A percentile compares a stretch with the other conserved stretches of the same genome.
Evolutionary conservation across 768 basidiomycete species (phyloP).

Genomic region (Rhodosporidiobolus sp.): DNA sequence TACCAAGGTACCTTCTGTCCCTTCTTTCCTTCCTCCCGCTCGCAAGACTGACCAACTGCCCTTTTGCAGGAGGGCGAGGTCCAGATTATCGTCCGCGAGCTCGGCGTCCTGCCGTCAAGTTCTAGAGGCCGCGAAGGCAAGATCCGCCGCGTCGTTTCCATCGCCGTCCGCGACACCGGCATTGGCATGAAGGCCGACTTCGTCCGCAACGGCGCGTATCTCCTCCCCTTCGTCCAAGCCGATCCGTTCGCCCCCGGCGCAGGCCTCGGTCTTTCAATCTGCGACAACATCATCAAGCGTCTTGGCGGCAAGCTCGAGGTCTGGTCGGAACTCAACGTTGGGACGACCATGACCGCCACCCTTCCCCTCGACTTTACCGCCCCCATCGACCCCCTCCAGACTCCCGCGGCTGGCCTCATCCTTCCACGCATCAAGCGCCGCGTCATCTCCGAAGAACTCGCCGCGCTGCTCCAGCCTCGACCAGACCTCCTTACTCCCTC

Average conservation of each 20-base stretch:
- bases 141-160: conserved; percentile 1
- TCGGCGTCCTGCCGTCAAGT: not conserved
- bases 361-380: conserved; percentile 23
- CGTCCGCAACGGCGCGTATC: conserved; percentile 2
- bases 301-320: conserved; percentile 29
- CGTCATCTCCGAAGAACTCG: conserved; percentile 29
- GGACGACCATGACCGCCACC: conserved; percentile 13
- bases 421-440: conserved; percentile 8
- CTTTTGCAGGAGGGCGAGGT: conserved; percentile 13
- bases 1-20: too few species aligned
- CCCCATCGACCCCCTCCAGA: not conserved
- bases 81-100: conserved; percentile 14
- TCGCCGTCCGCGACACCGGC: conserved; percentile 23
- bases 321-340: conserved; percentile 5
- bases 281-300: conserved; percentile 21
- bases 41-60: too few species aligned
- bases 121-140: too few species aligned
- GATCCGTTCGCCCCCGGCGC: conserved; percentile 22
- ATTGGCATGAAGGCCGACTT: conserved; percentile 24
- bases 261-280: conserved; percentile 26
- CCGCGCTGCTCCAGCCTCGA: not conserved
- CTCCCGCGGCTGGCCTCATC: too few species aligned
- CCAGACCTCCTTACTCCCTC: not conserved
- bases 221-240: conserved; percentile 23
- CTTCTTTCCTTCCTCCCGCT: too few species aligned